Percentiles rank a stretch among this genome's conserved stretches.
These are phyloP conservation scores for Westerdykella ornata DNA, from an alignment of 2,329 filamentous ascomycete genomes.

Conservation along the genomic window DNA sequence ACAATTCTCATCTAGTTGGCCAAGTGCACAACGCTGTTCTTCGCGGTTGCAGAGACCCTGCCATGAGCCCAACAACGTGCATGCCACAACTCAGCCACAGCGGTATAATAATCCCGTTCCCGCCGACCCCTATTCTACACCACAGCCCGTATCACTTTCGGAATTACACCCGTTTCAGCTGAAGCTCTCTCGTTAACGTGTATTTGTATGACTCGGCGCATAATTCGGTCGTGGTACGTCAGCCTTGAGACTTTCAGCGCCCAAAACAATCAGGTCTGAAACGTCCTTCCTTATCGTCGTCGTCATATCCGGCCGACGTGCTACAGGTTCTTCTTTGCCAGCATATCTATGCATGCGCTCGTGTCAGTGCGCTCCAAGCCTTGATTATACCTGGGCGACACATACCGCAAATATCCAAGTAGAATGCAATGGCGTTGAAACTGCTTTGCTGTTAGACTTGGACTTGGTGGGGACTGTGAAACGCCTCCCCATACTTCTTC, in stretches of 20 bases:
- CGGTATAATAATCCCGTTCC: constrained; percentile 6
- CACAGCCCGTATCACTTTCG: background rate
- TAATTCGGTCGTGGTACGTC: too few relatives aligned
- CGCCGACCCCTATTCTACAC: constrained; percentile 7
- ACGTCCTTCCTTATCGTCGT: constrained; percentile 1
- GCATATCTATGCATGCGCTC: constrained; percentile 25
- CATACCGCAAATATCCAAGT: constrained; percentile 59
- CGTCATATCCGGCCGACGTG: constrained; percentile 5
- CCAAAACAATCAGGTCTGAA: background rate
- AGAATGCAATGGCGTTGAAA: constrained; percentile 59
- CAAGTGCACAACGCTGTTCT: too few relatives aligned
- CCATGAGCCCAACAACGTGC: too few relatives aligned
- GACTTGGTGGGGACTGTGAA: background rate
- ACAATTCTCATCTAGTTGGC: too few relatives aligned
- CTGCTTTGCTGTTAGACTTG: constrained; percentile 29
- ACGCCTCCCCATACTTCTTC: constrained; percentile 41
- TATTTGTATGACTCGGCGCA: too few relatives aligned
- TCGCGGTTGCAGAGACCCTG: too few relatives aligned
- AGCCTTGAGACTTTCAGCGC: background rate
- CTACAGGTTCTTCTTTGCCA: constrained; percentile 34
- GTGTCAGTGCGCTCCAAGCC: constrained; percentile 1
- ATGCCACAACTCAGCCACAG: constrained; percentile 26
- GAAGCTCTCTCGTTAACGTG: constrained; percentile 4
- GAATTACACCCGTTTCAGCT: background rate
- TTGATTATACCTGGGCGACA: background rate